Conservation (phyloP, 805 yeast species). For the Sungouiozyma intestinalis region DNA sequence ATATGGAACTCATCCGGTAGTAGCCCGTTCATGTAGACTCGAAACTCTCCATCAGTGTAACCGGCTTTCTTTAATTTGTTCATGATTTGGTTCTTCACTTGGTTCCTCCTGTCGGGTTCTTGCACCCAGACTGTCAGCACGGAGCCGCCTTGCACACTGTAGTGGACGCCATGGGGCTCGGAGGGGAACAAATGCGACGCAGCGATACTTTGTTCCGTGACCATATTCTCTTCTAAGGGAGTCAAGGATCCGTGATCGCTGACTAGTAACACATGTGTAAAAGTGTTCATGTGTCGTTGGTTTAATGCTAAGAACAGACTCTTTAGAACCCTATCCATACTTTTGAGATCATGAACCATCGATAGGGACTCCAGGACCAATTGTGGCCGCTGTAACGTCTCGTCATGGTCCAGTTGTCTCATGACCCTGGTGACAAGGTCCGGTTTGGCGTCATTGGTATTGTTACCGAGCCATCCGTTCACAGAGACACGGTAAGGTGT, state of each 20-base stretch:
- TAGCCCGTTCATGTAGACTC: slow-evolving; percentile 1
- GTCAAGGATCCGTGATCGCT: slow-evolving; percentile 80
- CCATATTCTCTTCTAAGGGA: not conserved
- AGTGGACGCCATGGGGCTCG: slow-evolving; percentile 23
- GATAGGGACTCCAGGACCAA: slow-evolving; percentile 72
- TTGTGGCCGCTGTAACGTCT: slow-evolving; percentile 54
- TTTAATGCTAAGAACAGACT: slow-evolving; percentile 38
- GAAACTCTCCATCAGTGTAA: not conserved
- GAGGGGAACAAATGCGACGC: not conserved
- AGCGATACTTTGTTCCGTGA: not conserved
- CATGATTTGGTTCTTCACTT: not conserved
- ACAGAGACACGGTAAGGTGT: not conserved
- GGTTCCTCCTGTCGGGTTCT: not conserved
- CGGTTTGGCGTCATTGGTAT: not conserved
- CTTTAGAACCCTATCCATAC: slow-evolving; percentile 59
- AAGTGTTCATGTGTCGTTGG: slow-evolving; percentile 45
- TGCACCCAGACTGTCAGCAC: not conserved
- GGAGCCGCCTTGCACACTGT: slow-evolving; percentile 18
- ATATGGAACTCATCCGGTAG: slow-evolving; percentile 2
- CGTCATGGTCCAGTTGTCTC: slow-evolving; percentile 51
- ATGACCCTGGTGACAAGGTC: slow-evolving; percentile 28
- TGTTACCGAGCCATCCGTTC: not conserved
- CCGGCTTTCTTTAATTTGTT: not conserved
- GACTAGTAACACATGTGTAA: slow-evolving; percentile 66
- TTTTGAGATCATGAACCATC: slow-evolving; percentile 54